Conservation (phyloP, 768 basidiomycete species). For the Macrolepiota fuliginosa region DNA sequence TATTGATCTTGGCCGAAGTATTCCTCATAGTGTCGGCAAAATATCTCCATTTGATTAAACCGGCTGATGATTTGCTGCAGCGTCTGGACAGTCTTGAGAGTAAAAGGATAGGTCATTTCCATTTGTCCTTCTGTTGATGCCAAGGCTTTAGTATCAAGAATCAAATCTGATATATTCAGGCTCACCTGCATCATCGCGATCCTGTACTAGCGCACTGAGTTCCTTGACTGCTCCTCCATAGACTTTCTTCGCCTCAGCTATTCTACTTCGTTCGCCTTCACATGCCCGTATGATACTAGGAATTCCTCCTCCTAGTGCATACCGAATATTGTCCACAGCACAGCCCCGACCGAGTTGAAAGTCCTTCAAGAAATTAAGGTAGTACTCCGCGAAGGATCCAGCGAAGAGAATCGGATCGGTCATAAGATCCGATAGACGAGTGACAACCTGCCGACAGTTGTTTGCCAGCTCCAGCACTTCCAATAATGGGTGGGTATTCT, state of each 20-base stretch:
- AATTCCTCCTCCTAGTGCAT: constrained; percentile 1
- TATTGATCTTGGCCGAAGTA: constrained; percentile 3
- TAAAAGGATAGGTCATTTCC: background rate
- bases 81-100: constrained; percentile 1
- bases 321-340: background rate
- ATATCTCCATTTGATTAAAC: background rate
- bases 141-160: background rate
- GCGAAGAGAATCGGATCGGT: constrained; percentile 4
- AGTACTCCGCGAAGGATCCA: constrained; percentile 4
- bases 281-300: constrained; percentile 3
- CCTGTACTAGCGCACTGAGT: background rate
- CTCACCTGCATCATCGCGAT: background rate
- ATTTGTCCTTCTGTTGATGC: background rate
- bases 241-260: background rate
- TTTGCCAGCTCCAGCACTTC: constrained; percentile 5
- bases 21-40: constrained; percentile 1
- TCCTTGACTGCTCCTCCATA: background rate
- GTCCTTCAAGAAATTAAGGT: background rate
- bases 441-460: background rate
- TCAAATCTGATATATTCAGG: background rate
- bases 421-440: background rate
- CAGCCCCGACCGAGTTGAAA: background rate
- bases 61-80: background rate
- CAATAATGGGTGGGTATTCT: background rate
- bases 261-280: background rate